phyloP scores from a whole-genome alignment of 169 alveolate species.

The Plasmodium falciparum region DNA sequence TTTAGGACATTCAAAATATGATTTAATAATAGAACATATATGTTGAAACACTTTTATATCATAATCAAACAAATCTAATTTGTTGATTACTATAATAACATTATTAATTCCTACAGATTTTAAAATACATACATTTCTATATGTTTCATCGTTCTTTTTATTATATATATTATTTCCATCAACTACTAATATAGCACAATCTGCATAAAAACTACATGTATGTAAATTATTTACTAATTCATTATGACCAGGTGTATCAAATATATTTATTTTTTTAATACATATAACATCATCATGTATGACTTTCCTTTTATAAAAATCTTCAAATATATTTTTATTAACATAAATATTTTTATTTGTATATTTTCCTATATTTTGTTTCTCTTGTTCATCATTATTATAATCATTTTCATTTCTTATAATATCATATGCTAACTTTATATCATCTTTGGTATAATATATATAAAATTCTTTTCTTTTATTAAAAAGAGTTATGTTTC shows the following conservation, averaged over 20 bases:
- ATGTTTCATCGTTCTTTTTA: slow-evolving; percentile 78
- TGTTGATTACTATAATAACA: slow-evolving; percentile 81
- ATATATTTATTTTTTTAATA: slow-evolving; percentile 79
- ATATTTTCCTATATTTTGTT: not conserved
- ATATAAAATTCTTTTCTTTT: slow-evolving; percentile 56
- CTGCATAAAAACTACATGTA: slow-evolving; percentile 84
- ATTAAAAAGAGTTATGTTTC: slow-evolving; percentile 82
- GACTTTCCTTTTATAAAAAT: slow-evolving; percentile 13
- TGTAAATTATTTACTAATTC: slow-evolving; percentile 82
- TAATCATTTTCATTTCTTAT: not conserved
- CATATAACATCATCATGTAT: slow-evolving; percentile 29
- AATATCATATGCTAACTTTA: slow-evolving; percentile 12
- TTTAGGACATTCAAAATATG: slow-evolving; percentile 44
- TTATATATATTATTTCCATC: slow-evolving; percentile 81
- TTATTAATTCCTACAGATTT: slow-evolving; percentile 81
- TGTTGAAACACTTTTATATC: slow-evolving; percentile 45
- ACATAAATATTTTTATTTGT: slow-evolving; percentile 25
- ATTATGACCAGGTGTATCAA: slow-evolving; percentile 87
- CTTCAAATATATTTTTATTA: slow-evolving; percentile 39
- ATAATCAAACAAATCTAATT: slow-evolving; percentile 81
- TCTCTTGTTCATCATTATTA: not conserved
- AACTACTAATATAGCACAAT: slow-evolving; percentile 80
- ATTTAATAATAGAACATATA: slow-evolving; percentile 46
- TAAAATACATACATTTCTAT: slow-evolving; percentile 77
- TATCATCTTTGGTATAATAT: slow-evolving; percentile 50